Base-by-base conservation (phyloP, 495 filamentous ascomycete species). In the Astrothelium macrocarpum region DNA sequence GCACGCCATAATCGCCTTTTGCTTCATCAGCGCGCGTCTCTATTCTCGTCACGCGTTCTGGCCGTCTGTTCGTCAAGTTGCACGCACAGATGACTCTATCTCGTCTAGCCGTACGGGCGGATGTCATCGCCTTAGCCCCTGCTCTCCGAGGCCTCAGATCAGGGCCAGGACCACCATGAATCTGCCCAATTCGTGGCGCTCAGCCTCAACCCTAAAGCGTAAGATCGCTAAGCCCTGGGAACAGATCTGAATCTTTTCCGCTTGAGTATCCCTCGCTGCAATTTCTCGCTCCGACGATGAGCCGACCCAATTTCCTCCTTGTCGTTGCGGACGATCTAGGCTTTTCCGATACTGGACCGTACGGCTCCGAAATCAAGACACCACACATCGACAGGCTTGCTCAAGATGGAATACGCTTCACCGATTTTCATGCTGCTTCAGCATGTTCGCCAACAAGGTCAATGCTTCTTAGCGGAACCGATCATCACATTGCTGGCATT, bases 381-480 rank as follows among this genome's bases (percentile, higher is more conserved):
- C 74, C 75, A 0, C 62, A 67, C 34, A 45, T 77, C 29, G 67
- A 72, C 46, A 59, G n/a, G 18, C 64, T 76, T 14, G 73, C 72
- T 11, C 36, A 67, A 31, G 67, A 70, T 45, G 72, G 74, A 0
- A 29, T 72, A 11, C 66, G 68, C 2, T 67, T 75, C 59, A 73
- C 71, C 0, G 62, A 70, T 42, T 72, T 72, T 53, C 73, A 76
- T 53, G 64, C 71, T 2, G 74, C 74, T 14, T 60, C 72, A 11
- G 69, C 75, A 31, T 77, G 75, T 53, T 74, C 71, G 10, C 71
- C 73, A 1, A 77, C 75, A 1, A 53, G 75, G 4, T 63, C 75
- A 7, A 77, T 77, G 75, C 75, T 83, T 34, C 68, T 83, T 63
- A 77, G 75, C 16, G 79, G 80, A 1, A 81, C 79, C 2, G 81